Evolutionary conservation across 768 basidiomycete genomes (phyloP), one percentile per base, ranked within the genome.

Genomic region (Leccinum broughii): DNA sequence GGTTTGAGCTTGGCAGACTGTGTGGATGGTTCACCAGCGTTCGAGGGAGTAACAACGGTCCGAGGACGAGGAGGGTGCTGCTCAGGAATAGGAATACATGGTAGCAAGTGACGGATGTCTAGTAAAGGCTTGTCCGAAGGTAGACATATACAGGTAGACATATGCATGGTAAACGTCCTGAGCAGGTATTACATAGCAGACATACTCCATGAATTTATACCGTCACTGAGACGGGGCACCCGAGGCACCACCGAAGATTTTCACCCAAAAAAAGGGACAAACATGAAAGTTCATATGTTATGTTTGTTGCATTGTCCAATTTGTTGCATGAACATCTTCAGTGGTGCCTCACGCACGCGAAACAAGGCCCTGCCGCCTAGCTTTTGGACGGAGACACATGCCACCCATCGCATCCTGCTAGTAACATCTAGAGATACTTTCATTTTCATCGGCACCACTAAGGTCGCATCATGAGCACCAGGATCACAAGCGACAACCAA

Each of bases 31-130:
- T 84, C 30, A 52, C 57, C 62, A 46, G 63, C 66, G 54, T 78
- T 81, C 14, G 78, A 73, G n/a, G 81, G 77, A 4, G 81, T 78
- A 3, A 73, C 74, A 3, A 77, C 72, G 20, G 72, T 78, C 35
- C 79, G 79, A 14, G 84, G 84, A 1, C 85, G 83, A 51, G 85
- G 85, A 34, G 71, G 75, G 44, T 80, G 72, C 1, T 68, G 80
- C 3, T 39, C 37, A 39, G 17, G 37, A 39, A 39, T 17, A 39
- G 17, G 37, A 39, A 39, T 17, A 6, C 17, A 35, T 35, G 14
- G 37, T 39, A 17, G 37, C 37, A 14, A 39, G 15, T 17, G 15
- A 39, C 6, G 15, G 7, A 39, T 3, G 37, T 17, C 37, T 17
- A 28, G 28, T 28, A 15, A 39, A 39, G 39, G 15, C 39, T 39